Conservation (phyloP, 2,329 filamentous ascomycete species). For the Ploettnerulaceae sp. region DNA sequence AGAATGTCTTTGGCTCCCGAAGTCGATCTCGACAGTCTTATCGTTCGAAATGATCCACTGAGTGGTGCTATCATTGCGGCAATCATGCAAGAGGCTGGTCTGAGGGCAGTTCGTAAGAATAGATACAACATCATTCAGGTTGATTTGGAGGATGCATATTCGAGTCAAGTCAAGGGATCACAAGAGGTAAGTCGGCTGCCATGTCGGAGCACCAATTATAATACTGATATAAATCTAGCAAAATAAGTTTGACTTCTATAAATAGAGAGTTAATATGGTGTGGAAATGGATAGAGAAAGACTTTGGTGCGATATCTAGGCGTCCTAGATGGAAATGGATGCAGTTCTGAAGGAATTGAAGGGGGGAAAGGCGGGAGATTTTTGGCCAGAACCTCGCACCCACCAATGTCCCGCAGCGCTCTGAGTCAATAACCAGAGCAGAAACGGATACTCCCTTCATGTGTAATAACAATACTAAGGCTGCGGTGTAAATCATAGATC, state of each 20-base stretch:
- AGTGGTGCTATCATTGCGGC: constrained; percentile 95
- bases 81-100: constrained; percentile 97
- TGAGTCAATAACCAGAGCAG: neutral
- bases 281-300: neutral
- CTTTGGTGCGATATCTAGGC: constrained; percentile 1
- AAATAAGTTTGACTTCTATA: constrained; percentile 87
- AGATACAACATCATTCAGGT: constrained; percentile 98
- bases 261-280: constrained; percentile 42
- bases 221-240: neutral
- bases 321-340: constrained; percentile 7
- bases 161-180: constrained; percentile 86
- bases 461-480: constrained; percentile 19
- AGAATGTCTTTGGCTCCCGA: constrained; percentile 98
- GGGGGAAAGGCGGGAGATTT: neutral
- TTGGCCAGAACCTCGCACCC: neutral
- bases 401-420: neutral
- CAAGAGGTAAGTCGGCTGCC: constrained; percentile 45
- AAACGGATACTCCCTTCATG: constrained; percentile 3
- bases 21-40: constrained; percentile 92
- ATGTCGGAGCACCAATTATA: too few species aligned
- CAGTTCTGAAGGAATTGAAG: neutral
- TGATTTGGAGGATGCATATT: constrained; percentile 95
- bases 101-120: constrained; percentile 94
- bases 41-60: constrained; percentile 92
- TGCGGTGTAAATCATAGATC: constrained; percentile 15